Percentiles rank a stretch among this genome's conserved stretches.
Evolutionary conservation across 169 alveolate genomes (phyloP).

Genomic region (Plasmodium gonderi): DNA sequence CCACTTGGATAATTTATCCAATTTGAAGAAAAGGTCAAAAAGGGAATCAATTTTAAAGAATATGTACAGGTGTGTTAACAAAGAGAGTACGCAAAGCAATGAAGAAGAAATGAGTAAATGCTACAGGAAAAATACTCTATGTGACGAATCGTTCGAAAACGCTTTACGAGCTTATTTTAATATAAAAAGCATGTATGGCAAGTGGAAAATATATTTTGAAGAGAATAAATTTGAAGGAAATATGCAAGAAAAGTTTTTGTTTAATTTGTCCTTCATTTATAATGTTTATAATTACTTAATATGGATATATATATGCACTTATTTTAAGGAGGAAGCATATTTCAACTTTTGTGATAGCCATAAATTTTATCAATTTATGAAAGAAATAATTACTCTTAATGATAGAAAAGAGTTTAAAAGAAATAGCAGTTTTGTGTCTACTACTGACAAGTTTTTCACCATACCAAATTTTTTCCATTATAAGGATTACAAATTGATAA

Average conservation of each 20-base stretch:
- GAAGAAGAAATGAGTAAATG: not conserved
- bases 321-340: slow-evolving; percentile 32
- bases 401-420: slow-evolving; percentile 22
- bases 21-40: not conserved
- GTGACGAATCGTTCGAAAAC: slow-evolving; percentile 4
- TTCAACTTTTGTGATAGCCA: slow-evolving; percentile 28
- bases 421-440: slow-evolving; percentile 6
- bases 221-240: not conserved
- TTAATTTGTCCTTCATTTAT: slow-evolving; percentile 48
- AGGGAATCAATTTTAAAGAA: not conserved
- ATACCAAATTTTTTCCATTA: slow-evolving; percentile 54
- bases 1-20: not conserved
- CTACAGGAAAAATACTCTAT: not conserved
- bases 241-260: slow-evolving; percentile 38
- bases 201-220: slow-evolving; percentile 55
- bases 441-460: not conserved
- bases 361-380: slow-evolving; percentile 46
- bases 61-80: too few relatives aligned
- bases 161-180: not conserved
- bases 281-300: slow-evolving; percentile 67
- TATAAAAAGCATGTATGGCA: slow-evolving; percentile 13
- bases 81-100: too few relatives aligned
- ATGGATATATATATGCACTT: slow-evolving; percentile 37
- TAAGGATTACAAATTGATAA: slow-evolving; percentile 61
- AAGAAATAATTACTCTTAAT: slow-evolving; percentile 8